Evolutionary conservation across 768 basidiomycete genomes (phyloP).

Genomic region (Boletus edulis): DNA sequence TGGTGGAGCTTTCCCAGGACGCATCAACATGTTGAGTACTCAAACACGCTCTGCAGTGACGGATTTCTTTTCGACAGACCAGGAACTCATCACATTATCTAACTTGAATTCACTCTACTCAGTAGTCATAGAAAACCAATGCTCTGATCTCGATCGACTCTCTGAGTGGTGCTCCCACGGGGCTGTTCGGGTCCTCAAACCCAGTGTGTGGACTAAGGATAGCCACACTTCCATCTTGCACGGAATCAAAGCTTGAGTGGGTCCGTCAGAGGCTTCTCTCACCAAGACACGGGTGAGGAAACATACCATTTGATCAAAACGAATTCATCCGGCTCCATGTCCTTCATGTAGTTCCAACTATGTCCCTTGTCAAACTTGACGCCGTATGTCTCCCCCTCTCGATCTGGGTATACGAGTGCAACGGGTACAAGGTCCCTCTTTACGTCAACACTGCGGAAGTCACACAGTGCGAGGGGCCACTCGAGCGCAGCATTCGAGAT

Average conservation of each 20-base stretch:
- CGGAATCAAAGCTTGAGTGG: constrained; percentile 31
- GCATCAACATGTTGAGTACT: too few relatives aligned
- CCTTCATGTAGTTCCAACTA: constrained; percentile 45
- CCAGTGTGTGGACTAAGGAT: constrained; percentile 33
- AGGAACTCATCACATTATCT: too few relatives aligned
- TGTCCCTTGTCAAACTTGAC: constrained; percentile 40
- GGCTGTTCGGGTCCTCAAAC: constrained; percentile 35
- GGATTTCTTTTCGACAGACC: too few relatives aligned
- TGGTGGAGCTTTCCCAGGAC: too few relatives aligned
- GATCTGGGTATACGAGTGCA: constrained; percentile 39
- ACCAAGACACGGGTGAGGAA: background rate
- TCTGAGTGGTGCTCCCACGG: constrained; percentile 27
- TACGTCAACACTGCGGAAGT: constrained; percentile 41
- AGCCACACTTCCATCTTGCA: constrained; percentile 35
- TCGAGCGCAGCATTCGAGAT: constrained; percentile 45
- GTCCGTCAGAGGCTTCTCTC: background rate
- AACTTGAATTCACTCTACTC: too few relatives aligned
- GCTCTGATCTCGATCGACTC: constrained; percentile 37
- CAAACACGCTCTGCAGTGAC: too few relatives aligned
- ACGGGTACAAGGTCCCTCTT: constrained; percentile 38
- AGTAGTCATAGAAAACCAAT: constrained; percentile 34
- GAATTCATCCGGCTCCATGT: constrained; percentile 44
- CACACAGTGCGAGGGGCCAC: constrained; percentile 48
- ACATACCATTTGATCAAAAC: constrained; percentile 49
- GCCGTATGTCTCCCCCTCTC: constrained; percentile 42